These are phyloP conservation scores for Ensete glaucum DNA, from an alignment of 176 grass and related monocot species.

Conservation along the genomic window DNA sequence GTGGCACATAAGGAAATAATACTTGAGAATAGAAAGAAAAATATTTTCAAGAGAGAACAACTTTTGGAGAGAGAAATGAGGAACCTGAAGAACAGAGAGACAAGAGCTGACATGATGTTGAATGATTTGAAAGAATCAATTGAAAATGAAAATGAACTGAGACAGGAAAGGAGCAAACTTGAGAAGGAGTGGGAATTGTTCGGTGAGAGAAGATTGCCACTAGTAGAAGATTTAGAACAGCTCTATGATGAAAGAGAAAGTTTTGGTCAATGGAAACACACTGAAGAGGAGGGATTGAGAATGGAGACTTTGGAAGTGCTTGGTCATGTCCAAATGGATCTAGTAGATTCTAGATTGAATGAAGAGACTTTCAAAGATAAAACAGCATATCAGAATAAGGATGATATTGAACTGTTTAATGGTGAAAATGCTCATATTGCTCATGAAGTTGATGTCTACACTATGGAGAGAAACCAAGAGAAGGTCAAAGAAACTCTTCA, in stretches of 20 bases:
- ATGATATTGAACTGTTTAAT: background rate
- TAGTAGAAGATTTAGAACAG: background rate
- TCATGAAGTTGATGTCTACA: background rate
- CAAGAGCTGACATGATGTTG: background rate
- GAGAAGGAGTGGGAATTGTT: constrained; percentile 6
- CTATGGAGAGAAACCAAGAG: background rate
- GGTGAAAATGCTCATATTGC: background rate
- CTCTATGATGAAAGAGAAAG: background rate
- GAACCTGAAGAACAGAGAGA: background rate
- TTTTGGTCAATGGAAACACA: background rate
- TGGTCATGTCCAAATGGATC: background rate
- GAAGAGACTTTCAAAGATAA: background rate
- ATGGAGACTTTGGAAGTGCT: background rate
- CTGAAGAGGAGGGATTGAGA: background rate
- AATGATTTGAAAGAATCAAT: constrained; percentile 1
- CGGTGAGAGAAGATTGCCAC: background rate
- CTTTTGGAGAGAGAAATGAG: background rate
- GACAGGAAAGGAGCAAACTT: background rate
- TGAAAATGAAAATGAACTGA: background rate
- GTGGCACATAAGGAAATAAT: background rate
- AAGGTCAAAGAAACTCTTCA: background rate
- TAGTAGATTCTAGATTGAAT: background rate
- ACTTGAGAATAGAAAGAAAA: background rate
- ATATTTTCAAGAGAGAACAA: background rate
- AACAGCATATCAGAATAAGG: background rate